Base-by-base conservation (phyloP, 306 rosid species). In the Nissolia schottii region DNA sequence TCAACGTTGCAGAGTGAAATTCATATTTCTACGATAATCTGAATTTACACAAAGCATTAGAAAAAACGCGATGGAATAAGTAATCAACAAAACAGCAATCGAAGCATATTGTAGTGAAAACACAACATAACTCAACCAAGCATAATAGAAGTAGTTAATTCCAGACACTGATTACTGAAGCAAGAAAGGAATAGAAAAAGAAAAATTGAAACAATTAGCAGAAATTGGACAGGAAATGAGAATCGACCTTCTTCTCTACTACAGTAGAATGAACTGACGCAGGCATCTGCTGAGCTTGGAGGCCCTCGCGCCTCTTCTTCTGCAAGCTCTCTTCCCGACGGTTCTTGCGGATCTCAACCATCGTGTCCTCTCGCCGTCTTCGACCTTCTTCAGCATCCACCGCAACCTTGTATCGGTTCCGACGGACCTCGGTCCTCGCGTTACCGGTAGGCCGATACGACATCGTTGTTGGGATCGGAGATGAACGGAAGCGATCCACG, bases 361-460 rank as follows among this genome's bases (percentile, higher is more conserved):
- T 83, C 46, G 87, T 83, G 67, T 91, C 97, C 83, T 91, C 97
- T 38, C 95, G 84, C 49, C 97, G 80, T 14, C 97, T 81, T 38
- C 95, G 90, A 24, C 97, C 97, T 78, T 91, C 95, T 77, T 91
- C 95, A 35, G 97, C 97, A 32, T 91, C 97, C 15, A 91, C 95
- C 24, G 95, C 95, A 45, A 91, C 95, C 88, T 91, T 91, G 85
- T 91, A 91, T 34, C 92, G 86, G 83, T 87, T 88, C 74, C 95
- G 90, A 57, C 97, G 95, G 64, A 83, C 90, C 92, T 91, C 97
- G 13, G 85, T 81, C 79, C 89, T 87, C 16, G 91, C 71, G 79
- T 51, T 88, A 2, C 58, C 71, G 22, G 65, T 19, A 6, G 97
- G 95, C 28, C 95, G 86, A 86, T 88, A 71, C 77, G 95, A 91